Evolutionary conservation across 2,329 filamentous ascomycete genomes (phyloP).

Genomic region (Pseudogymnoascus sp.): DNA sequence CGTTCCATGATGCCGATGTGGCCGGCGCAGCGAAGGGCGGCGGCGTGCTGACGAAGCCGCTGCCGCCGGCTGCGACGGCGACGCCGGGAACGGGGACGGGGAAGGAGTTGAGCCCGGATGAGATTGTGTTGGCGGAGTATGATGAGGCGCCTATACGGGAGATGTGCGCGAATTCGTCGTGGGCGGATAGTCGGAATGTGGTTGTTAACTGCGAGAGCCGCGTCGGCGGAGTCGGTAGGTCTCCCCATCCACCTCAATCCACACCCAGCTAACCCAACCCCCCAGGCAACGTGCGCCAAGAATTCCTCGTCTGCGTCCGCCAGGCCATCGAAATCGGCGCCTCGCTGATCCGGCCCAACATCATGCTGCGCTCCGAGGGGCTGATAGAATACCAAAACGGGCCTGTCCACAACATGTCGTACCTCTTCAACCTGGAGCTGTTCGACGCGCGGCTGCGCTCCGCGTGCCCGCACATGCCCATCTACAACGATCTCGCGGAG

Average conservation of each 20-base stretch:
- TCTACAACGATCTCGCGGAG: slow-evolving; percentile 13
- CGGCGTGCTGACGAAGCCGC: not conserved
- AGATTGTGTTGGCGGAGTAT: not conserved
- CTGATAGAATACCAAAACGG: not conserved
- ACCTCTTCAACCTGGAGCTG: slow-evolving; percentile 14
- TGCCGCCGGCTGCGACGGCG: not conserved
- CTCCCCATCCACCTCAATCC: not conserved
- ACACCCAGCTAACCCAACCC: not conserved
- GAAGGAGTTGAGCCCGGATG: not conserved
- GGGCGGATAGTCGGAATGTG: not conserved
- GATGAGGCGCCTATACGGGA: not conserved
- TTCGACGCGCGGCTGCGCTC: slow-evolving; percentile 10
- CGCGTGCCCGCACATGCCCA: slow-evolving; percentile 13
- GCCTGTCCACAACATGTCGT: slow-evolving; percentile 4
- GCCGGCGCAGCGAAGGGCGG: not conserved
- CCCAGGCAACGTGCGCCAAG: not conserved
- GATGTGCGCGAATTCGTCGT: not conserved
- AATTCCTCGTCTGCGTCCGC: not conserved
- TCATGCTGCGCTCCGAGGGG: not conserved
- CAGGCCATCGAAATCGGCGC: not conserved
- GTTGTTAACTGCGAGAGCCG: not conserved
- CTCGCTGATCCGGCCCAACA: not conserved
- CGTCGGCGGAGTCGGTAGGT: not conserved
- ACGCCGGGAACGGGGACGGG: not conserved
- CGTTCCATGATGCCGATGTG: not conserved